phyloP scores from a whole-genome alignment of 2,329 filamentous ascomycete species.

The Calonectria pteridis region DNA sequence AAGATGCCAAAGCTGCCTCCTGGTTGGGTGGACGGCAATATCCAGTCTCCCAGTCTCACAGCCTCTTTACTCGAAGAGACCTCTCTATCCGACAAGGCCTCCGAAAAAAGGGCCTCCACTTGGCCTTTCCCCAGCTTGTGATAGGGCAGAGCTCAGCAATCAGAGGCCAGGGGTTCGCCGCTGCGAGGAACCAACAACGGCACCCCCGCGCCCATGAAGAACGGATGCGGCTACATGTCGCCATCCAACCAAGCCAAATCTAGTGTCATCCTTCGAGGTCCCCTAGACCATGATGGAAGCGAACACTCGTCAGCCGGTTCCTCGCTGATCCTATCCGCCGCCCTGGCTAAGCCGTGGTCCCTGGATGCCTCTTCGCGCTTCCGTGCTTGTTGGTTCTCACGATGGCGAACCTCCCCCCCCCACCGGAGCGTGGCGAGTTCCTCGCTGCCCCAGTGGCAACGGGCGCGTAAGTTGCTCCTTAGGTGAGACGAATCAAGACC shows the following conservation, averaged over 20 bases:
- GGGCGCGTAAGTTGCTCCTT: constrained; percentile 20
- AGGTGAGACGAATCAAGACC: constrained; percentile 29
- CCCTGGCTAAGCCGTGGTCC: constrained; percentile 30
- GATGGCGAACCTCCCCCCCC: constrained; percentile 26
- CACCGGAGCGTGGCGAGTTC: constrained; percentile 33
- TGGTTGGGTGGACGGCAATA: constrained; percentile 40
- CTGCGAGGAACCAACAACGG: constrained; percentile 36
- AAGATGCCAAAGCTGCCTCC: constrained; percentile 31
- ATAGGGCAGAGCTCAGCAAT: constrained; percentile 29
- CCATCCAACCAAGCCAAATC: constrained; percentile 34
- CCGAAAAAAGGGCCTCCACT: constrained; percentile 10
- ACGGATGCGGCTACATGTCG: constrained; percentile 32
- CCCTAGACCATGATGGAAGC: constrained; percentile 22
- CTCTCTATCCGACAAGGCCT: constrained; percentile 26
- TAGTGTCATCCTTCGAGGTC: constrained; percentile 22
- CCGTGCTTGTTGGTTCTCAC: constrained; percentile 17
- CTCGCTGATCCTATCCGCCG: constrained; percentile 26
- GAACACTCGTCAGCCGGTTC: constrained; percentile 32
- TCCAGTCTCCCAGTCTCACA: constrained; percentile 41
- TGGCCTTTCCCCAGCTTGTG: constrained; percentile 21
- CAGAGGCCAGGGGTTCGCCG: constrained; percentile 34
- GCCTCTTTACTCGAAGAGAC: constrained; percentile 29
- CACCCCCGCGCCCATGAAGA: constrained; percentile 42
- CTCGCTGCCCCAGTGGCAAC: constrained; percentile 21
- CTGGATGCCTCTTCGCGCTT: constrained; percentile 31